phyloP scores from a whole-genome alignment of 768 basidiomycete species.

The Amanita exitialis region DNA sequence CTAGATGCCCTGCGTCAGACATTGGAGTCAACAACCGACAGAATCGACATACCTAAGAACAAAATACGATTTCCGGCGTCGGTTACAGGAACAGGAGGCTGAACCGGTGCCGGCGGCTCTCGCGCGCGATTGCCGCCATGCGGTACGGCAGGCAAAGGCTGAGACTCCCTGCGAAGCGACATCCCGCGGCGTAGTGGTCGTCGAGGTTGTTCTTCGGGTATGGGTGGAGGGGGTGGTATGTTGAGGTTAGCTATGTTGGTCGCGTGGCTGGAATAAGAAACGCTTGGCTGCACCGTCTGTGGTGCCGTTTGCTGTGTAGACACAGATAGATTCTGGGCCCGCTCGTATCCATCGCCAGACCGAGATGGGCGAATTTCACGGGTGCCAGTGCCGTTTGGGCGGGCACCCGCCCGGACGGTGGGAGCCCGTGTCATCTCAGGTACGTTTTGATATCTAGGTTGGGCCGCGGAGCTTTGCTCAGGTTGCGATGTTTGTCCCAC shows the following conservation, averaged over 20 bases:
- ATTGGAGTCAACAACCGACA: neutral
- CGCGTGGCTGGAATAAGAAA: neutral
- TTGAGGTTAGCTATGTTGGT: neutral
- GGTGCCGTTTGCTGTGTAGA: neutral
- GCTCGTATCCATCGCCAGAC: neutral
- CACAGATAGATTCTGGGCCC: neutral
- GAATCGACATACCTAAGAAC: constrained; percentile 1
- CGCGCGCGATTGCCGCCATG: neutral
- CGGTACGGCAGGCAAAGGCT: constrained; percentile 3
- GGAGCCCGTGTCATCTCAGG: neutral
- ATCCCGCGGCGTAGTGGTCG: neutral
- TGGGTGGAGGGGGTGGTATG: constrained; percentile 1
- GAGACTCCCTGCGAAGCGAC: constrained; percentile 3
- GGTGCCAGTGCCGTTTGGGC: neutral
- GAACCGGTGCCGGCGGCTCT: constrained; percentile 1
- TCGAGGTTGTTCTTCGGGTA: constrained; percentile 1
- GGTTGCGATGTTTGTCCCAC: constrained; percentile 8
- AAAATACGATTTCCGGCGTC: constrained; percentile 3
- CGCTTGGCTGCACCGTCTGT: neutral
- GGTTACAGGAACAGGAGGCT: constrained; percentile 1
- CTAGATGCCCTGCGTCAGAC: constrained; percentile 24
- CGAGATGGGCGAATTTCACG: neutral
- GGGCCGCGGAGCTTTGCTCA: neutral
- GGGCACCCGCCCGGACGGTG: neutral
- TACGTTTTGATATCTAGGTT: constrained; percentile 16